Conservation (phyloP, 1,139 yeast genomes). For the Saccharomyces uvarum region DNA sequence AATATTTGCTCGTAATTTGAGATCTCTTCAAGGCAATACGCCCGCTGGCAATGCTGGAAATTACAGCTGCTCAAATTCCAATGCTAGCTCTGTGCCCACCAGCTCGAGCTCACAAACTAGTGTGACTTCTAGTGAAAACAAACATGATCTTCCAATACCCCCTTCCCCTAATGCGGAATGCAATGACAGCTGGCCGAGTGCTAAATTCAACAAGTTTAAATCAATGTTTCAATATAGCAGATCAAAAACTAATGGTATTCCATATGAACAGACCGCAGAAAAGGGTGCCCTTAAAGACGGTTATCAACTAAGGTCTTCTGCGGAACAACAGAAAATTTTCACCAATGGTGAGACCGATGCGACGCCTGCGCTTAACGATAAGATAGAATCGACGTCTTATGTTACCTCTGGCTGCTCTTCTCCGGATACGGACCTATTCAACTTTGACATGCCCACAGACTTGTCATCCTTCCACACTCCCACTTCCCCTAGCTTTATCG, state of each 20-base stretch:
- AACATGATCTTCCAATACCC: not conserved
- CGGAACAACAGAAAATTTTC: not conserved
- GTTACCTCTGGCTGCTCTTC: not conserved
- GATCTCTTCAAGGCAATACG: not conserved
- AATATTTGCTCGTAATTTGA: not conserved
- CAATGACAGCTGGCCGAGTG: not conserved
- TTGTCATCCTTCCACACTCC: conserved; percentile 11
- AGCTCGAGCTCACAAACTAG: not conserved
- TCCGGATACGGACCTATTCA: not conserved
- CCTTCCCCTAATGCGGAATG: not conserved
- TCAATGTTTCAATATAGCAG: not conserved
- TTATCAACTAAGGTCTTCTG: not conserved
- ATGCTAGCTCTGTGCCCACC: not conserved
- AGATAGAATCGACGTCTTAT: not conserved
- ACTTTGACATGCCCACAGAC: conserved; percentile 6
- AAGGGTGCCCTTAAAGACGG: not conserved
- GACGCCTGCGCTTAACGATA: not conserved
- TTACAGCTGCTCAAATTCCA: not conserved
- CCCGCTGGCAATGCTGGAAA: not conserved
- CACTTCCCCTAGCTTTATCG: conserved; percentile 7
- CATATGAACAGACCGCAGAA: not conserved
- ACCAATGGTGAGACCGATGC: not conserved
- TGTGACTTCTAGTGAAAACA: not conserved
- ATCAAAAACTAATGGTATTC: not conserved
- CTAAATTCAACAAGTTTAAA: not conserved